A percentile compares a stretch with the other conserved stretches of the same genome.
Conservation (phyloP, 805 yeast species). For the Yamadazyma olivae region DNA sequence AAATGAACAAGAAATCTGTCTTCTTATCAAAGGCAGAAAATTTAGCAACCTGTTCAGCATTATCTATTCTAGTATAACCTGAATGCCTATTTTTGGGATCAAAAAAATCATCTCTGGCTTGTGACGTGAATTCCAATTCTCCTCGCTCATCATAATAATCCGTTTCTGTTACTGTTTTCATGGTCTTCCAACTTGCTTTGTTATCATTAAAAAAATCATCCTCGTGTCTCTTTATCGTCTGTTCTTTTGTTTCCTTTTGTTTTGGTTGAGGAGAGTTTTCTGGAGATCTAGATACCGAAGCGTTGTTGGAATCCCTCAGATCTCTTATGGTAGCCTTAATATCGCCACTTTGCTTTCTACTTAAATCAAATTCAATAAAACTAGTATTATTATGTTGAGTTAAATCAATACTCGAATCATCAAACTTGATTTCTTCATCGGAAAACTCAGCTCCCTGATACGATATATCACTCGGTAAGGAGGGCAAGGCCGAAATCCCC, state of each 20-base stretch:
- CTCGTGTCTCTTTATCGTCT: slow-evolving; percentile 7
- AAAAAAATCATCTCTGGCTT: slow-evolving; percentile 18
- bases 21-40: slow-evolving; percentile 50
- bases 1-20: slow-evolving; percentile 50
- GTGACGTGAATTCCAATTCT: slow-evolving; percentile 45
- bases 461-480: slow-evolving; percentile 8
- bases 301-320: no score
- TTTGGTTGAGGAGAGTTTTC: not conserved
- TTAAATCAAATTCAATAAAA: slow-evolving; percentile 15
- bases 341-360: slow-evolving; percentile 3
- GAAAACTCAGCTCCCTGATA: not conserved
- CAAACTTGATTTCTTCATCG: not conserved
- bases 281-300: not conserved
- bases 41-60: slow-evolving; percentile 79
- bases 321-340: slow-evolving; percentile 4
- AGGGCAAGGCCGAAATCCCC: slow-evolving; percentile 12
- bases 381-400: slow-evolving; percentile 8
- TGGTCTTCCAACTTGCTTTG: slow-evolving; percentile 68
- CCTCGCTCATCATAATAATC: slow-evolving; percentile 84
- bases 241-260: slow-evolving; percentile 1
- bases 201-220: slow-evolving; percentile 37
- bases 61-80: slow-evolving; percentile 87
- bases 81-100: slow-evolving; percentile 44
- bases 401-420: not conserved
- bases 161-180: slow-evolving; percentile 75